Base-by-base conservation (phyloP, 768 basidiomycete species). In the Trametes sanguinea region DNA sequence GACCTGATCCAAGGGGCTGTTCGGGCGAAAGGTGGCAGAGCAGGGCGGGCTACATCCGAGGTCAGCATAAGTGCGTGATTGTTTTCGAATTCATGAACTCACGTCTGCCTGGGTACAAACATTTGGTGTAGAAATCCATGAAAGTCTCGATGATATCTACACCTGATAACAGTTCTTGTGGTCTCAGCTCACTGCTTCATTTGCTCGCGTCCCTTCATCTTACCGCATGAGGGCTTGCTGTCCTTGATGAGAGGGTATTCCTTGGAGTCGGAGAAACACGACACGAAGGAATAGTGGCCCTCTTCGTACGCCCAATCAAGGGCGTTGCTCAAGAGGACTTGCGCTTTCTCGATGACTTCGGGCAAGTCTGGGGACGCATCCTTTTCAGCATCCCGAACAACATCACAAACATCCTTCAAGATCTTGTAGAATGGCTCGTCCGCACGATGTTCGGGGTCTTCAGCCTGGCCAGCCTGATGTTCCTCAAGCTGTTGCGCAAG, bases 1-100 rank as follows among this genome's bases (percentile, higher is more conserved):
- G 65, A 64, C 9, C 55, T 46, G 16, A 53, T 65, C 72, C 73
- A 75, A n/a, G 72, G 48, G 8, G 42, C 16, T 0, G 32, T 32
- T 8, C 13, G 22, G 30, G 60, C 37, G 33, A 61, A 48, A 16
- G 27, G 14, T 4, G 42, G 54, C 1, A 55, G 54, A n/a, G 43
- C 33, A 3, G 54, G 54, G 2, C 54, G 43, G 0, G 43, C 54
- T 55, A 10, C 6, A 22, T 22, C 22, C 22, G 22, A 22, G 22
- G 22, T 22, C 22, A 22, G 22, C 22, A 22, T 22, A 22, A 22
- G 22, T 22, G 22, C 22, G 22, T 22, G 22, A 22, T 22, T 22
- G 22, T 22, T 22, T 22, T 22, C 1, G 22, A 22, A 1, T 16
- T 2, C 10, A n/a, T 5, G 16, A 13, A 51, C 57, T 51, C 17